These are phyloP conservation scores for Acer yangbiense DNA, from an alignment of 345 rosid species.

Conservation along the genomic window DNA sequence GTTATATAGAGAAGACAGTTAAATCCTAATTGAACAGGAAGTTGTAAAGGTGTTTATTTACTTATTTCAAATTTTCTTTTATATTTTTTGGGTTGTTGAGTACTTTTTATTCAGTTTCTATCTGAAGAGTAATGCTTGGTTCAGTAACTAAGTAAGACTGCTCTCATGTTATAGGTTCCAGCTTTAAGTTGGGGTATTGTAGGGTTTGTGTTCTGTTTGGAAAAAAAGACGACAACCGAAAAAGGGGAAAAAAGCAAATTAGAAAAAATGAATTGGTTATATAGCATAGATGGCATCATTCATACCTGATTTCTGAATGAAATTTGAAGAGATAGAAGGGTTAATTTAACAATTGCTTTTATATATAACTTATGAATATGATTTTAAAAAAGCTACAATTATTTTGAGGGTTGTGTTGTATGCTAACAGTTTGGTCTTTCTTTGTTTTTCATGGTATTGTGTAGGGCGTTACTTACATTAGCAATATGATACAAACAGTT, in stretches of 20 bases:
- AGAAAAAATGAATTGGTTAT: background rate
- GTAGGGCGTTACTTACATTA: constrained; percentile 66
- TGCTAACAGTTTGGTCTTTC: background rate
- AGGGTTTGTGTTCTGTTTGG: no score
- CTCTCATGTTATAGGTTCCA: no score
- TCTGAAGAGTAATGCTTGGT: no score
- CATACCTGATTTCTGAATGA: background rate
- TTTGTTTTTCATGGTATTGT: background rate
- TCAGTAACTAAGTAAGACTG: no score
- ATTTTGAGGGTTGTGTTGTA: background rate
- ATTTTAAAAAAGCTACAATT: background rate
- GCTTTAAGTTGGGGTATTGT: no score
- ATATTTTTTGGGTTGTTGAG: no score
- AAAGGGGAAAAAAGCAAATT: background rate
- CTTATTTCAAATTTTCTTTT: no score
- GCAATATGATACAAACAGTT: constrained; percentile 49
- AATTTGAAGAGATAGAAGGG: background rate
- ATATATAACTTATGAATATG: background rate
- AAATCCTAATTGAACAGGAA: no score
- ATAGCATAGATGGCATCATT: background rate
- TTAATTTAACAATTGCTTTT: background rate
- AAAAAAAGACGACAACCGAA: no score
- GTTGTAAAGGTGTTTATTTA: no score
- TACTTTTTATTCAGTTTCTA: no score
- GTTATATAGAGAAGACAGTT: no score